Base-by-base conservation (phyloP, 1,284 basidiomycete genomes). In the Naganishia albida region DNA sequence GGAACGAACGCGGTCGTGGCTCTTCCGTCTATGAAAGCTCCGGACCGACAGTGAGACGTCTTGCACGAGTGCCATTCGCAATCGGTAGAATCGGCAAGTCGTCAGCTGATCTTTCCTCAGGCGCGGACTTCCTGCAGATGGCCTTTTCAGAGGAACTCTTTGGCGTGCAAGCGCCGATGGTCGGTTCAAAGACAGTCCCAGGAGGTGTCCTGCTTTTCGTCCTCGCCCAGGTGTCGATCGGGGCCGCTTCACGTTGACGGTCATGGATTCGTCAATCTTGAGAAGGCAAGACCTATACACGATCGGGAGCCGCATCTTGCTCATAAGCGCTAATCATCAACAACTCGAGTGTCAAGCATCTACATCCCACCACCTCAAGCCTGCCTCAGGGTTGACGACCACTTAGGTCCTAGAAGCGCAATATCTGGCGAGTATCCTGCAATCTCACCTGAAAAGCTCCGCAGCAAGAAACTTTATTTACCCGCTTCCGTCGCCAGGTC, bases 11-110 rank as follows among this genome's bases (percentile, higher is more conserved):
- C 10, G 34, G 10, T 10, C 34, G 34, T 6, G 6, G 10, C 4
- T 4, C 34, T 6, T 34, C 34, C 10, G 43, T 38, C 43, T 60
- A 49, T 7, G n/a, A 20, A 7, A 49, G 34, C 10, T 60, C 57
- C 3, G 57, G 57, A 46, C 57, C 50, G 57, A 60, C 23, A 15
- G 46, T 60, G 57, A 60, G 43, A 39, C 57, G 57, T 50, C 57
- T 28, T 20, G 46, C 46, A n/a, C 23, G 34, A 30, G 49, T 38
- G 20, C 34, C 34, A 3, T 12, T 12, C 2, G 34, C 51, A 12
- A 16, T 30, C 39, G 18, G 28, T n/a, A 13, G 16, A 6, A 20
- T 20, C 42, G 42, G 42, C 13, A 15, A 15, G 16, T 15, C 42
- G 6, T 3, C 16, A 15, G 6, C 13, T 15, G n/a, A 4, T 18